Conservation (phyloP, 2,329 filamentous ascomycete genomes). For the Fusarium sarcochroum region DNA sequence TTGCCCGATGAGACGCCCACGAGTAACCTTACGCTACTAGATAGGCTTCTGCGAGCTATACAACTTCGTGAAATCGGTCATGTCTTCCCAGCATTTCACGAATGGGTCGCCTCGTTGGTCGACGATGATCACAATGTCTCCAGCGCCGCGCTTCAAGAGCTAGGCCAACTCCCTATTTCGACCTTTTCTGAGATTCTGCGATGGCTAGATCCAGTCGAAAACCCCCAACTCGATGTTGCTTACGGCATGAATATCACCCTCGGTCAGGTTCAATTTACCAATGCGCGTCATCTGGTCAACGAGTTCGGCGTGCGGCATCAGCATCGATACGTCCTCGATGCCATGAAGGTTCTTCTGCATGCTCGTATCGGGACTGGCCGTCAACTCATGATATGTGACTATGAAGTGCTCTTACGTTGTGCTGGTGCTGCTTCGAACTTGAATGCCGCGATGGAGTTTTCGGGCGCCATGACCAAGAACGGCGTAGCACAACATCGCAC, state of each 20-base stretch:
- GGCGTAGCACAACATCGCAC: constrained; percentile 51
- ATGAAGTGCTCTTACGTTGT: constrained; percentile 60
- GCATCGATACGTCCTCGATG: constrained; percentile 56
- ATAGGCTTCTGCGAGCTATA: constrained; percentile 51
- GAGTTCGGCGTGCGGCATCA: constrained; percentile 61
- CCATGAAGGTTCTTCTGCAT: constrained; percentile 53
- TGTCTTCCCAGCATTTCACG: constrained; percentile 47
- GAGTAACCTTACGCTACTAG: constrained; percentile 33
- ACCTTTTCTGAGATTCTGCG: constrained; percentile 75
- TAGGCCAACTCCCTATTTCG: constrained; percentile 62
- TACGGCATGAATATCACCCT: constrained; percentile 56
- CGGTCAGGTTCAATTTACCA: constrained; percentile 58
- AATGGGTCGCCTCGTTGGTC: constrained; percentile 48
- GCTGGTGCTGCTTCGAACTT: constrained; percentile 62
- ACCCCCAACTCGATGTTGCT: constrained; percentile 64
- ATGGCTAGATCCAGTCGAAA: constrained; percentile 69
- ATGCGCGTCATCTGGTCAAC: constrained; percentile 57
- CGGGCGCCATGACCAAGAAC: constrained; percentile 46
- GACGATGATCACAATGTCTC: constrained; percentile 36
- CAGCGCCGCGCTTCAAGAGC: constrained; percentile 49
- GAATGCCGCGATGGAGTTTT: constrained; percentile 53
- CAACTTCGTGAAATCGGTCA: constrained; percentile 47
- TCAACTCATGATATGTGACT: constrained; percentile 58
- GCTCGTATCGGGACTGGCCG: constrained; percentile 50
- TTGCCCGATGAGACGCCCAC: background rate